Conservation (phyloP, 768 basidiomycete species). For the Suillus clintonianus region DNA sequence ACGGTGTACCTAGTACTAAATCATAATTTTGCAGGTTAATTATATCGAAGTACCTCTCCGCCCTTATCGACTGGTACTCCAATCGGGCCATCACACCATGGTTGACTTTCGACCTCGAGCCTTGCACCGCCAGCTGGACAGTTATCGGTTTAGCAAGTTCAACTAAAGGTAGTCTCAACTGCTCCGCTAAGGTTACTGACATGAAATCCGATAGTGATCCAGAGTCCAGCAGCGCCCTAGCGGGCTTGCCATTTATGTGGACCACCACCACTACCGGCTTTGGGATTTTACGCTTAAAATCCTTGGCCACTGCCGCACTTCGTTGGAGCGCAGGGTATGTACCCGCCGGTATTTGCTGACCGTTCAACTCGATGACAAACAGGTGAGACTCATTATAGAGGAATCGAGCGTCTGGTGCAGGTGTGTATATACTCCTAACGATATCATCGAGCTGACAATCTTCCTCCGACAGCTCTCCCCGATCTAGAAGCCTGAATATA, state of each 20-base stretch:
- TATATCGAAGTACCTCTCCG: fast-evolving
- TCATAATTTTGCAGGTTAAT: not conserved
- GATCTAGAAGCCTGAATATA: no score
- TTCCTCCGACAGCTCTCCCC: no score
- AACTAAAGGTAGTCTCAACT: no score
- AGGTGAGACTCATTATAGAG: not conserved
- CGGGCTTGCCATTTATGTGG: fast-evolving
- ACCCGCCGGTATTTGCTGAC: not conserved
- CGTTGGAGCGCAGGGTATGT: not conserved
- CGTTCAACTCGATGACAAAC: not conserved
- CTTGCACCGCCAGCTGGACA: not conserved
- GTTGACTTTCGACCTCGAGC: not conserved
- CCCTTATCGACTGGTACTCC: not conserved
- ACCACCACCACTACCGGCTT: not conserved
- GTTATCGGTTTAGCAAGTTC: not conserved
- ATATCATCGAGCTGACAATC: no score
- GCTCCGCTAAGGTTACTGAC: not conserved
- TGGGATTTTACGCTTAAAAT: not conserved
- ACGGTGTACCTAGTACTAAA: not conserved
- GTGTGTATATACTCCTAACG: no score
- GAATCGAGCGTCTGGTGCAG: fast-evolving
- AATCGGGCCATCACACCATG: no score
- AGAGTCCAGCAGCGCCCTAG: not conserved
- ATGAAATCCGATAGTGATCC: not conserved
- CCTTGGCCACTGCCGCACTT: fast-evolving